A percentile compares a stretch with the other conserved stretches of the same genome.
These are phyloP conservation scores for Phytophthora palmivora DNA, from an alignment of 352 stramenopile genomes.

Conservation along the genomic window DNA sequence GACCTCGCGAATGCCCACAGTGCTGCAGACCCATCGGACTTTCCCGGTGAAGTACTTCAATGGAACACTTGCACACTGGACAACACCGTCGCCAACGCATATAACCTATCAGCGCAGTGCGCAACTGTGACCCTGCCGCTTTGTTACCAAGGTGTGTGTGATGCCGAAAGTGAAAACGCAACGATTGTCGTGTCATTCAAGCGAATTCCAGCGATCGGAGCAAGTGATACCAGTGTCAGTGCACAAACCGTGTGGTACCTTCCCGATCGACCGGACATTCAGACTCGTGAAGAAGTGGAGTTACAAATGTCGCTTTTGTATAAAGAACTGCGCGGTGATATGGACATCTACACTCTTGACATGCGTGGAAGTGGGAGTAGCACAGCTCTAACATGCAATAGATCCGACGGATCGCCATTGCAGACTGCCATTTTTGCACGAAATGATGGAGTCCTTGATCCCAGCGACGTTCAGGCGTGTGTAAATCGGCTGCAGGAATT, in stretches of 20 bases:
- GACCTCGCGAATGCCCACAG: slow-evolving; percentile 34
- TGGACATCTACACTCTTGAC: slow-evolving; percentile 66
- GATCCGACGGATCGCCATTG: slow-evolving; percentile 25
- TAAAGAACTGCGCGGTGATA: slow-evolving; percentile 44
- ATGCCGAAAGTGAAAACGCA: slow-evolving; percentile 39
- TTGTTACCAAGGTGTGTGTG: slow-evolving; percentile 55
- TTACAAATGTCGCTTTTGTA: slow-evolving; percentile 62
- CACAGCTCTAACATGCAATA: slow-evolving; percentile 48
- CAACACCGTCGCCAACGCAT: slow-evolving; percentile 23
- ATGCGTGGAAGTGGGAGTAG: slow-evolving; percentile 59
- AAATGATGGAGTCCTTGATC: slow-evolving; percentile 26
- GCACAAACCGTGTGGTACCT: slow-evolving; percentile 49
- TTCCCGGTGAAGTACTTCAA: slow-evolving; percentile 21
- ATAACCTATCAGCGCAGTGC: slow-evolving; percentile 48
- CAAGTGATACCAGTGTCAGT: slow-evolving; percentile 14
- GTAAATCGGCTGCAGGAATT: slow-evolving; percentile 13
- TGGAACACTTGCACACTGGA: slow-evolving; percentile 50
- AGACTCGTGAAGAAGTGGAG: slow-evolving; percentile 35
- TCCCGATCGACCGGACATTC: slow-evolving; percentile 44
- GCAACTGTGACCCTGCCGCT: slow-evolving; percentile 47
- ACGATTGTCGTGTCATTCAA: slow-evolving; percentile 65
- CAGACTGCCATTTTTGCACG: slow-evolving; percentile 34
- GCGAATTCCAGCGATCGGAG: slow-evolving; percentile 43
- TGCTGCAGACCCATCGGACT: slow-evolving; percentile 24
- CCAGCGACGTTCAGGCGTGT: slow-evolving; percentile 24